Percentiles rank a stretch among this genome's conserved stretches.
These are phyloP conservation scores for Mycosphaerelloides madeirae DNA, from an alignment of 2,329 filamentous ascomycete species.

Conservation along the genomic window DNA sequence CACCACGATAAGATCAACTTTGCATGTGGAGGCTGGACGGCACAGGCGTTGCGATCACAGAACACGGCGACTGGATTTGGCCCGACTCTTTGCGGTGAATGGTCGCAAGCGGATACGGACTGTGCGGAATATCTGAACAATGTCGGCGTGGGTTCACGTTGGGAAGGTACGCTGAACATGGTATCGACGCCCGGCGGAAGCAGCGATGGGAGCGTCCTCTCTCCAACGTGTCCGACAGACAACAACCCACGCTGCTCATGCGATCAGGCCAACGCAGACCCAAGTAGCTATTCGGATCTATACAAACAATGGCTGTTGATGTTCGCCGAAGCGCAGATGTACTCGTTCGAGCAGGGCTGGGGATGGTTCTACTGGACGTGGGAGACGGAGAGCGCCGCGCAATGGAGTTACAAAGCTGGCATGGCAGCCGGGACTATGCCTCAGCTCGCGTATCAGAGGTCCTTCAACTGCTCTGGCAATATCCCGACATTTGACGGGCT, in stretches of 20 bases:
- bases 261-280: conserved; percentile 67
- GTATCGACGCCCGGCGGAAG: conserved; percentile 47
- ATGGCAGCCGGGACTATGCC: conserved; percentile 76
- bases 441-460: conserved; percentile 38
- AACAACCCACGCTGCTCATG: conserved; percentile 66
- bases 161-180: conserved; percentile 79
- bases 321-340: conserved; percentile 96
- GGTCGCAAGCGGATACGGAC: conserved; percentile 96
- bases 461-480: conserved; percentile 38
- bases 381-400: conserved; percentile 77
- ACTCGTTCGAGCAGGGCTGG: conserved; percentile 85
- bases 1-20: conserved; percentile 82
- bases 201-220: conserved; percentile 56
- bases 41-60: conserved; percentile 69
- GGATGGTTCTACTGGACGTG: conserved; percentile 99
- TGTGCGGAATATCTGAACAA: conserved; percentile 85
- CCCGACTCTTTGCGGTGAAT: conserved; percentile 91
- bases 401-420: conserved; percentile 90
- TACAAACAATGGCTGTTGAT: conserved; percentile 85
- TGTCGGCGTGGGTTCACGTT: conserved; percentile 80
- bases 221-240: conserved; percentile 67
- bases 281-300: conserved; percentile 58
- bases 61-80: conserved; percentile 76
- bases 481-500: conserved; percentile 42
- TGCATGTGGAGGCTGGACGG: conserved; percentile 80